Percentiles rank a stretch among this genome's conserved stretches.
Evolutionary conservation across 148 eudicot genomes (phyloP).

Genomic region (Beta vulgaris): DNA sequence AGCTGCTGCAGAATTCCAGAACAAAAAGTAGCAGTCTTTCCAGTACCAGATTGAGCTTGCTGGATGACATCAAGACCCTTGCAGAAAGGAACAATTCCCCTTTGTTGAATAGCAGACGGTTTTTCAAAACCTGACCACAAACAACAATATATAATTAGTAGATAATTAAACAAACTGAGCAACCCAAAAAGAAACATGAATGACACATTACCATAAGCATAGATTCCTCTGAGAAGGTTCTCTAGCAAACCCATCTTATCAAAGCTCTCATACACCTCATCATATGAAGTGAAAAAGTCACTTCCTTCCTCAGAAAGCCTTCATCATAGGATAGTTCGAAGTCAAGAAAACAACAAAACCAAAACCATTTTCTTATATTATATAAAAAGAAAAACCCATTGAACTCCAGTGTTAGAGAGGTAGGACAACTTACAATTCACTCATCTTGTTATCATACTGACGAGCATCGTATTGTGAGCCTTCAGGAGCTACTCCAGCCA

Average conservation of each 20-base stretch:
- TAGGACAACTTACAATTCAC: conserved; percentile 47
- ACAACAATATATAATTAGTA: neutral
- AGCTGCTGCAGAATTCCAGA: conserved; percentile 38
- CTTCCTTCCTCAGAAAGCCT: conserved; percentile 34
- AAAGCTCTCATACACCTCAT: conserved; percentile 34
- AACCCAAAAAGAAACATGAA: neutral
- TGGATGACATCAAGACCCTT: conserved; percentile 37
- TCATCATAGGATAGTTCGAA: neutral
- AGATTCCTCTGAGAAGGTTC: conserved; percentile 40
- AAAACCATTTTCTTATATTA: neutral
- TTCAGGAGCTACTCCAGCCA: conserved; percentile 65
- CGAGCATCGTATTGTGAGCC: conserved; percentile 62
- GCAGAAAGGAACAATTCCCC: conserved; percentile 37
- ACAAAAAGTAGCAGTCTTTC: conserved; percentile 39
- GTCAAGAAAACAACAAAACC: neutral
- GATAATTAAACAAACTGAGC: too few species aligned
- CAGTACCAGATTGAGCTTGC: conserved; percentile 42
- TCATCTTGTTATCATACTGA: conserved; percentile 60
- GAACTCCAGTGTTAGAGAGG: too few species aligned
- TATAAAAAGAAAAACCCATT: neutral
- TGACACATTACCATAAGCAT: conserved; percentile 33
- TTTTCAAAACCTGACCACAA: conserved; percentile 35
- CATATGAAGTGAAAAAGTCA: conserved; percentile 34
- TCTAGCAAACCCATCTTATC: conserved; percentile 35
- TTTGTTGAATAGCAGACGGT: conserved; percentile 40